phyloP scores from a whole-genome alignment of 148 eudicot genomes.

The Pouteria glomerata region DNA sequence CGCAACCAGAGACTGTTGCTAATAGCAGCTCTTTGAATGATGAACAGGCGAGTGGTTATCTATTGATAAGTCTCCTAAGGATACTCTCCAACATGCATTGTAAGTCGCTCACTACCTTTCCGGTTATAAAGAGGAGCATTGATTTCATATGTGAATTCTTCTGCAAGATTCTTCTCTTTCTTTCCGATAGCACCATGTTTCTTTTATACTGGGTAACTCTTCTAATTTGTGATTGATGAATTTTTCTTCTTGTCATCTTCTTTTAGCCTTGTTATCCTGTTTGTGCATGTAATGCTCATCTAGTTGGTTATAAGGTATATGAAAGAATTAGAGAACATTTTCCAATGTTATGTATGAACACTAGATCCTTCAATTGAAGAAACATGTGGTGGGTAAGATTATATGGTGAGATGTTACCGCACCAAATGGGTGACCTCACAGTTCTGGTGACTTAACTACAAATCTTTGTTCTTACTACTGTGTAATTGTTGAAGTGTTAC shows the following conservation, averaged over 20 bases:
- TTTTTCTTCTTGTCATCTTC: background rate
- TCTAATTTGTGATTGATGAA: background rate
- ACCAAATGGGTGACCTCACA: background rate
- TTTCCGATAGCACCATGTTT: background rate
- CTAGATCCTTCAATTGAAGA: background rate
- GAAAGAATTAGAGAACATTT: background rate
- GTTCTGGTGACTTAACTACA: background rate
- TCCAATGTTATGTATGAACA: background rate
- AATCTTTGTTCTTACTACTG: background rate
- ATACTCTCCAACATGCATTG: conserved; percentile 67
- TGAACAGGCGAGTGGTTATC: conserved; percentile 52
- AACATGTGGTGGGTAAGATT: background rate
- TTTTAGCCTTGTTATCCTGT: no score
- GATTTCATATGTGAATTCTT: background rate
- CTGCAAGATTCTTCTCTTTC: background rate
- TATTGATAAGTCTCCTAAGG: conserved; percentile 58
- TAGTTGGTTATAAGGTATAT: background rate
- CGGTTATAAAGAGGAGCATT: background rate
- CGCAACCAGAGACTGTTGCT: conserved; percentile 57
- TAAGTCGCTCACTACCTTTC: conserved; percentile 32
- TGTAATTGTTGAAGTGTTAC: background rate
- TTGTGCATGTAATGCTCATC: no score
- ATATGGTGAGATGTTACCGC: background rate
- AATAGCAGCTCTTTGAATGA: conserved; percentile 43
- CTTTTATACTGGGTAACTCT: background rate